A percentile compares a stretch with the other conserved stretches of the same genome.
phyloP scores from a whole-genome alignment of 768 basidiomycete genomes.

The Pleurotus ostreatus region DNA sequence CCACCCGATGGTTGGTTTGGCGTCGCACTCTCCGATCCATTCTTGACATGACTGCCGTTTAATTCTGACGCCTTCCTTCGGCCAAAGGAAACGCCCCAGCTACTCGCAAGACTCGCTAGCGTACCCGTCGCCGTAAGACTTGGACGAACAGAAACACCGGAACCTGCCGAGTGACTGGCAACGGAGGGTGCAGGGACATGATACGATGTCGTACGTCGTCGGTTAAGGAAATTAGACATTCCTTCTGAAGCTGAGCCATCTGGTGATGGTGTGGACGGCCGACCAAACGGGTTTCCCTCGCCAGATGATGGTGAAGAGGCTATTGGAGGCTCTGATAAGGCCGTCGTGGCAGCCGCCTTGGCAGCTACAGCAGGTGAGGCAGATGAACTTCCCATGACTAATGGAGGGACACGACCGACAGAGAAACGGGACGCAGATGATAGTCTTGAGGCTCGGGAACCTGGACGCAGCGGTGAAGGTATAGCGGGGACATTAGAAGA shows the following conservation, averaged over 20 bases:
- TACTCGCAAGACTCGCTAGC: slow-evolving; percentile 55
- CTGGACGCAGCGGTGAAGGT: slow-evolving; percentile 64
- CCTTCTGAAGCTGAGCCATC: slow-evolving; percentile 62
- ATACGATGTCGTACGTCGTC: slow-evolving; percentile 60
- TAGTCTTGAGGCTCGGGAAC: slow-evolving; percentile 65
- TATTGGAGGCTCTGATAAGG: slow-evolving; percentile 52
- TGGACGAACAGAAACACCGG: slow-evolving; percentile 24
- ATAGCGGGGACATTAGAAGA: slow-evolving; percentile 32
- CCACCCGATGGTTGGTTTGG: slow-evolving; percentile 10
- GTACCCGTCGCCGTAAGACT: slow-evolving; percentile 44
- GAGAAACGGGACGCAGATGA: slow-evolving; percentile 72
- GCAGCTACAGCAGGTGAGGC: slow-evolving; percentile 34
- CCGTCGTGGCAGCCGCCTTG: slow-evolving; percentile 68
- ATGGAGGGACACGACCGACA: slow-evolving; percentile 52
- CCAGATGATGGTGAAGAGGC: slow-evolving; percentile 41
- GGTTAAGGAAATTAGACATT: slow-evolving; percentile 40
- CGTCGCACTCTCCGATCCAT: slow-evolving; percentile 21
- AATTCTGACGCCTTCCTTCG: slow-evolving; percentile 42
- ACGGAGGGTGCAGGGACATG: slow-evolving; percentile 51
- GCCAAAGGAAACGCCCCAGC: slow-evolving; percentile 65
- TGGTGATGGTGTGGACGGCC: slow-evolving; percentile 50
- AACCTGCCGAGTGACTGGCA: slow-evolving; percentile 19
- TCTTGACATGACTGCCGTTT: slow-evolving; percentile 19
- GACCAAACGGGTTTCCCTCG: slow-evolving; percentile 35
- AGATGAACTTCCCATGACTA: slow-evolving; percentile 39